Percentiles rank a stretch among this genome's conserved stretches.
Evolutionary conservation across 768 basidiomycete species (phyloP).

Genomic region (Lanmaoa pseudosensibilis): DNA sequence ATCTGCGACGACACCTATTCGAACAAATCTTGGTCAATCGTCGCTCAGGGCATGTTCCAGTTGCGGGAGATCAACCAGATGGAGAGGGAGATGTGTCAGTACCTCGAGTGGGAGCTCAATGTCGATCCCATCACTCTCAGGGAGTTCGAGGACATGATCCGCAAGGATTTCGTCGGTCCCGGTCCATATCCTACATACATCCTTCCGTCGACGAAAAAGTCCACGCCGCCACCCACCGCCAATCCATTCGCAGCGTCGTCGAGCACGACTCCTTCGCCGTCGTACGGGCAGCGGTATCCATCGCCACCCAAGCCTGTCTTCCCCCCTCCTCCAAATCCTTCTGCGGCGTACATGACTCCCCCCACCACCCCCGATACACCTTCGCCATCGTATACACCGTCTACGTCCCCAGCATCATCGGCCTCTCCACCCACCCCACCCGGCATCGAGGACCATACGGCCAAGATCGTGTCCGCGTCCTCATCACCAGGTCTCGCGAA

Average conservation of each 20-base stretch:
- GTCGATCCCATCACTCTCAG: slow-evolving; percentile 62
- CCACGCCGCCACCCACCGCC: slow-evolving; percentile 40
- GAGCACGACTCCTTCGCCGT: slow-evolving; percentile 30
- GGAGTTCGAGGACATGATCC: slow-evolving; percentile 62
- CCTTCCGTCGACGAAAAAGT: slow-evolving; percentile 60
- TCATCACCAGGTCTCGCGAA: slow-evolving; percentile 35
- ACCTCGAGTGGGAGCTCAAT: slow-evolving; percentile 90
- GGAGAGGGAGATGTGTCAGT: slow-evolving; percentile 80
- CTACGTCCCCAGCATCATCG: slow-evolving; percentile 61
- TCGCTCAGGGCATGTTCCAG: slow-evolving; percentile 84
- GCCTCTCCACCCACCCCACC: slow-evolving; percentile 61
- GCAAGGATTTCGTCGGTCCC: slow-evolving; percentile 55
- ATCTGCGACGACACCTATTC: slow-evolving; percentile 94
- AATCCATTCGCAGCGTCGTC: slow-evolving; percentile 37
- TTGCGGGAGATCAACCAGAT: slow-evolving; percentile 79
- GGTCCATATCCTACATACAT: slow-evolving; percentile 66
- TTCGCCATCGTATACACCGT: slow-evolving; percentile 47
- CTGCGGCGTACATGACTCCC: slow-evolving; percentile 26
- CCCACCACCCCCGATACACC: slow-evolving; percentile 54
- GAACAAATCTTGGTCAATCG: slow-evolving; percentile 90
- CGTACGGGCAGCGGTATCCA: slow-evolving; percentile 30
- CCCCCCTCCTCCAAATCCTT: slow-evolving; percentile 13
- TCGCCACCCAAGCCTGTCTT: slow-evolving; percentile 34
- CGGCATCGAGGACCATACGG: slow-evolving; percentile 49
- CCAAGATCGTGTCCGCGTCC: slow-evolving; percentile 46